A percentile compares a stretch with the other conserved stretches of the same genome.
phyloP scores from a whole-genome alignment of 768 basidiomycete species.

The Lanmaoa rubissima region DNA sequence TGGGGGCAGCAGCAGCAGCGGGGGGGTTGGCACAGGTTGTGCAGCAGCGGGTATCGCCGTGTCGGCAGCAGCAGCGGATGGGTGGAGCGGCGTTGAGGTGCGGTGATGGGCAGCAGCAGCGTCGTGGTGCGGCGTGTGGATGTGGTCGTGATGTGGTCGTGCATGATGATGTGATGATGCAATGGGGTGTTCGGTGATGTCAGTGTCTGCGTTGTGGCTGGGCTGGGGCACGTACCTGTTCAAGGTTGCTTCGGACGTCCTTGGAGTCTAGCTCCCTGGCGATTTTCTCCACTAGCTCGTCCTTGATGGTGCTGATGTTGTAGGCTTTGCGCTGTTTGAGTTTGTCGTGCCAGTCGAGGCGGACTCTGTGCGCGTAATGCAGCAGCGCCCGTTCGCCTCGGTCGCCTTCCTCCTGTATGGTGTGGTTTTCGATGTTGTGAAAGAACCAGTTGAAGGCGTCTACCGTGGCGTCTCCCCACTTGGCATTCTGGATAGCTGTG shows the following conservation, averaged over 20 bases:
- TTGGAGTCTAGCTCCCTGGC: neutral
- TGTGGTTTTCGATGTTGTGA: neutral
- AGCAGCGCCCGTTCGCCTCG: neutral
- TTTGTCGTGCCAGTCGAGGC: neutral
- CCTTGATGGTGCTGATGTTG: neutral
- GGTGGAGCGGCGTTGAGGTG: too few relatives aligned
- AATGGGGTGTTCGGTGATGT: too few relatives aligned
- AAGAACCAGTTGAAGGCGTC: neutral
- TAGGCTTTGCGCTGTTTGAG: neutral
- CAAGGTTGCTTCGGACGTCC: neutral
- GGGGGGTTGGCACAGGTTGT: too few relatives aligned
- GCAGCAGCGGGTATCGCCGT: too few relatives aligned
- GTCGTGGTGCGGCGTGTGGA: too few relatives aligned
- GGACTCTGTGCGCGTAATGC: neutral
- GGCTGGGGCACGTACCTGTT: too few relatives aligned
- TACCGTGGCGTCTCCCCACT: neutral
- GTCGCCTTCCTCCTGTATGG: neutral
- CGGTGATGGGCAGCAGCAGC: too few relatives aligned
- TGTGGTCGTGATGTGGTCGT: too few relatives aligned
- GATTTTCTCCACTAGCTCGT: neutral
- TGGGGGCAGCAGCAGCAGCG: too few relatives aligned
- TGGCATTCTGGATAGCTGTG: neutral
- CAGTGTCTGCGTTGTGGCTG: too few relatives aligned
- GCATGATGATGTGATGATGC: too few relatives aligned
- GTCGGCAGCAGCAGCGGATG: too few relatives aligned